Base-by-base conservation (phyloP, 2,329 filamentous ascomycete species). In the Ramularia endophylla region DNA sequence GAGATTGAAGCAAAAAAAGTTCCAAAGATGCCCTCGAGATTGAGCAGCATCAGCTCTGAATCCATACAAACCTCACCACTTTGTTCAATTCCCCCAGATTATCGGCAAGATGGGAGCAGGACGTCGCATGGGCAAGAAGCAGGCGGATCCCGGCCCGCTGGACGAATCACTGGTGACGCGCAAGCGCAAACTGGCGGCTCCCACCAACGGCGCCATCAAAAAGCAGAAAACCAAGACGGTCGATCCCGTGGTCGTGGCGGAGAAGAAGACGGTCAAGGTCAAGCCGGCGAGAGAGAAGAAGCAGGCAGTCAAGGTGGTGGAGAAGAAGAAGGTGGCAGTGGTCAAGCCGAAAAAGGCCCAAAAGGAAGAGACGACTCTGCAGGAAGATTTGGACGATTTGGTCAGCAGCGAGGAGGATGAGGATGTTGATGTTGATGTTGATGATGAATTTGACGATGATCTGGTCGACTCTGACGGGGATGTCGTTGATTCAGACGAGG, bases 111-210 rank as follows among this genome's bases (percentile, higher is more conserved):
- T 52, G 50, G 50, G 50, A 36, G 47, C 48, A 9, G 50, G 50
- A 36, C 50, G 50, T 40, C 50, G 50, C 40, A 46, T 52, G 44
- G 25, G 30, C 12, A 48, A 89, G 66, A 95, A 95, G 70, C 92
- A 97, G 77, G 90, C 88, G 41, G 75, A 83, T 51, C 92, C 92
- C 40, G 78, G 84, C 59, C 75, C 84, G 51, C 76, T 95, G 52
- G 87, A 92, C 52, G 87, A 95, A 54, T 70, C 63, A 52, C 59
- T 85, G 59, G 81, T 83, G 57, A 81, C 81, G 37, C 87, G 82
- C 60, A 95, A 97, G 77, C 80, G 89, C 63, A 97, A 97, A 73
- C 80, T 80, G 46, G 81, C 80, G 39, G 69, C 58, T 17, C 51
- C 74, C 41, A 64, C 70, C 50, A 73, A 79, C 54, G 70, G 71